Evolutionary conservation across 305 asterid species (phyloP).

Genomic region (Rubia occidens): DNA sequence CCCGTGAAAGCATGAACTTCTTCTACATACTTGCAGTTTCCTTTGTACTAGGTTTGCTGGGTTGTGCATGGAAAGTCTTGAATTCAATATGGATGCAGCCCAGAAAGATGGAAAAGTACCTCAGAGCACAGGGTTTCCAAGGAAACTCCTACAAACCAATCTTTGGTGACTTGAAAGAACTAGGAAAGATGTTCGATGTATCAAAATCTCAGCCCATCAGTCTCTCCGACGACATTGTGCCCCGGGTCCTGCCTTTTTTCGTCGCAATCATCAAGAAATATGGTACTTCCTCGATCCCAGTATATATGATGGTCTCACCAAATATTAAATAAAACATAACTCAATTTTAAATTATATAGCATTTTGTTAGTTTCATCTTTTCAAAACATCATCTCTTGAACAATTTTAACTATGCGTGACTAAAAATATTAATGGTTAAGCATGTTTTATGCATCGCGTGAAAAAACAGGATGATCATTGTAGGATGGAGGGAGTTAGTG

Average conservation of each 20-base stretch:
- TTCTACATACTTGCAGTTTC: constrained; percentile 14
- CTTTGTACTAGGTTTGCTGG: constrained; percentile 9
- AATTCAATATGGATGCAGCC: constrained; percentile 36
- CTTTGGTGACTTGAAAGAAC: constrained; percentile 35
- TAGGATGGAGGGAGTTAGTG: background rate
- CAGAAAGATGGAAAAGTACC: constrained; percentile 27
- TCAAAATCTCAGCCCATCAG: constrained; percentile 24
- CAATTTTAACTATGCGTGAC: no score
- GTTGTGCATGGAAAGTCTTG: constrained; percentile 30
- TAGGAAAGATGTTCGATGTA: constrained; percentile 8
- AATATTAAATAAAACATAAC: no score
- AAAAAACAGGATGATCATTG: no score
- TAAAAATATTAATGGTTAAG: no score
- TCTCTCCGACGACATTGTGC: constrained; percentile 18
- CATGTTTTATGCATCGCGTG: background rate
- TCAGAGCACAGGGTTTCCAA: constrained; percentile 37
- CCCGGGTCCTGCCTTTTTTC: constrained; percentile 22
- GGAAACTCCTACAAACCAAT: constrained; percentile 44
- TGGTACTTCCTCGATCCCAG: constrained; percentile 21
- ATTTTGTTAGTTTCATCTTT: no score
- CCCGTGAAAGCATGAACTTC: constrained; percentile 16
- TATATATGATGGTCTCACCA: no score
- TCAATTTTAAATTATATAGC: no score
- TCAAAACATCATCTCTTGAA: no score
- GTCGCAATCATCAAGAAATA: constrained; percentile 18